Conservation (phyloP, 768 basidiomycete genomes). For the Boletus rubescentipes region DNA sequence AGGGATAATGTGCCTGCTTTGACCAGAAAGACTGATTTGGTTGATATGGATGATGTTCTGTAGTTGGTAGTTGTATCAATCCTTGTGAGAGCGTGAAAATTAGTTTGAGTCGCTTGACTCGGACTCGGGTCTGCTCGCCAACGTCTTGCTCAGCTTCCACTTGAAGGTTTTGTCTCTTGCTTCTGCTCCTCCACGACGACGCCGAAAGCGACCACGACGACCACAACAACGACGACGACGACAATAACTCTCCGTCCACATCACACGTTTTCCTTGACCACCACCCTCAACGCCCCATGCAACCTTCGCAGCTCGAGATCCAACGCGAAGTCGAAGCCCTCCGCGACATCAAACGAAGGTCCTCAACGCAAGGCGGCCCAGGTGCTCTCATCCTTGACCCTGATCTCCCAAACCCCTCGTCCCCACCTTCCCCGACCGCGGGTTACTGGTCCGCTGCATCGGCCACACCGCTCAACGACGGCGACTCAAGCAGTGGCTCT, state of each 20-base stretch:
- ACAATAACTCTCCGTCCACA: constrained; percentile 5
- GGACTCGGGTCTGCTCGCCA: constrained; percentile 1
- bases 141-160: not conserved
- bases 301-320: constrained; percentile 83
- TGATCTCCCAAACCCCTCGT: constrained; percentile 78
- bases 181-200: constrained; percentile 6
- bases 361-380: constrained; percentile 68
- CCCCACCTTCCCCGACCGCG: constrained; percentile 56
- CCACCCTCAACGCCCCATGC: constrained; percentile 38
- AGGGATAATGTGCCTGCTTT: constrained; percentile 12
- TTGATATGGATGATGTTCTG: constrained; percentile 16
- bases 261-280: constrained; percentile 15
- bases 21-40: constrained; percentile 20
- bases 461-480: constrained; percentile 38
- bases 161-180: no score
- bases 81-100: constrained; percentile 15
- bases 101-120: constrained; percentile 2
- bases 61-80: constrained; percentile 11
- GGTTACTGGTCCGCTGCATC: constrained; percentile 47
- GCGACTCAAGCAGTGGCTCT: constrained; percentile 44
- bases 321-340: constrained; percentile 84
- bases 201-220: not conserved
- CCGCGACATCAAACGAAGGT: constrained; percentile 81
- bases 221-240: constrained; percentile 11
- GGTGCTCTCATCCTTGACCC: constrained; percentile 86